These are phyloP conservation scores for Sporothrix dimorphospora DNA, from an alignment of 2,329 filamentous ascomycete genomes.

Conservation along the genomic window DNA sequence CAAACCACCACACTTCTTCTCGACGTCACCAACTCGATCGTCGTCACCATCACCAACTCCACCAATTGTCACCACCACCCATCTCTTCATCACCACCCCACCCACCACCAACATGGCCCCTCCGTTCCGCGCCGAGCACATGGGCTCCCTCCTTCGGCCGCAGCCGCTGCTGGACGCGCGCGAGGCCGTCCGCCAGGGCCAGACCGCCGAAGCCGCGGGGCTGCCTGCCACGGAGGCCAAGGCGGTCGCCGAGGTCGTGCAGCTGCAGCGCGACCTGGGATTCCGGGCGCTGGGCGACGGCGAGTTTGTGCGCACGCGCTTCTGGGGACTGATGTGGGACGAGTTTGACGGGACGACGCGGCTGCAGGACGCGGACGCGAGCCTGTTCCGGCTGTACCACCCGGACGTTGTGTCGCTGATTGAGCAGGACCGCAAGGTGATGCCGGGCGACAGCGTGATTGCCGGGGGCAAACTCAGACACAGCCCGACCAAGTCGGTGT, in stretches of 20 bases:
- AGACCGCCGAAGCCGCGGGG: conserved; percentile 47
- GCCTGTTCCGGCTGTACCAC: conserved; percentile 58
- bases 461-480: conserved; percentile 53
- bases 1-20: background rate
- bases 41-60: background rate
- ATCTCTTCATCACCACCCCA: no score
- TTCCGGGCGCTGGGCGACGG: conserved; percentile 63
- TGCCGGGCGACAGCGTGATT: conserved; percentile 61
- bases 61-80: background rate
- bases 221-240: conserved; percentile 59
- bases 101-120: conserved; percentile 25
- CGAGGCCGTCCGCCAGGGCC: conserved; percentile 59
- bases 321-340: conserved; percentile 44
- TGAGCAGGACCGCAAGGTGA: conserved; percentile 56
- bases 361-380: conserved; percentile 49
- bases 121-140: conserved; percentile 73
- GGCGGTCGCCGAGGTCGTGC: conserved; percentile 62
- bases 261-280: conserved; percentile 60
- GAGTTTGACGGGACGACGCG: conserved; percentile 50
- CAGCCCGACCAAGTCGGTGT: conserved; percentile 46
- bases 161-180: conserved; percentile 58
- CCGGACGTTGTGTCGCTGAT: conserved; percentile 59
- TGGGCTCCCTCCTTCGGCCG: conserved; percentile 73
- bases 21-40: background rate
- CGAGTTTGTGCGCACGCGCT: conserved; percentile 53